A percentile compares a stretch with the other conserved stretches of the same genome.
These are phyloP conservation scores for Tricholoma saponaceum DNA, from an alignment of 768 basidiomycete genomes.

Conservation along the genomic window DNA sequence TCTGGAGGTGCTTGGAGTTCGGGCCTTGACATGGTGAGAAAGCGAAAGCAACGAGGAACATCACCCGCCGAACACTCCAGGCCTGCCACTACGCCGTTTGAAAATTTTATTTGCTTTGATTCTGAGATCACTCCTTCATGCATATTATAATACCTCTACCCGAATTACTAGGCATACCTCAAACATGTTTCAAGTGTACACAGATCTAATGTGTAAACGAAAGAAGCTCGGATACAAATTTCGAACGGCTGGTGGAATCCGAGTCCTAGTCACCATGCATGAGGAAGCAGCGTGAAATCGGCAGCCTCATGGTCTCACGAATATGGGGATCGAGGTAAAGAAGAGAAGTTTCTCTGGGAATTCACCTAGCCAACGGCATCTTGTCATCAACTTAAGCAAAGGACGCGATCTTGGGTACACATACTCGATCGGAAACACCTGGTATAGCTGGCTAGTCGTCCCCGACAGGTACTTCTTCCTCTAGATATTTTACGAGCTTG, in stretches of 20 bases:
- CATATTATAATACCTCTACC: too few relatives aligned
- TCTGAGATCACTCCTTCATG: neutral
- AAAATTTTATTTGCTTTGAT: neutral
- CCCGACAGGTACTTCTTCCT: conserved; percentile 92
- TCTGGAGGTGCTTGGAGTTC: conserved; percentile 88
- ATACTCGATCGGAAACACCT: neutral
- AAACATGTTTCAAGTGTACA: neutral
- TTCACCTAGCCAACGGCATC: neutral
- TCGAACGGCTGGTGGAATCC: neutral
- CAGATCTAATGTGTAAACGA: neutral
- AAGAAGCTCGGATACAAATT: neutral
- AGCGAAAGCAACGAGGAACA: neutral
- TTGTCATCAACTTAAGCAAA: neutral
- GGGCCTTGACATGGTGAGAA: conserved; percentile 70
- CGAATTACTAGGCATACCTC: neutral
- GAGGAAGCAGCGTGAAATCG: neutral
- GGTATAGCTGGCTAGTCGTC: conserved; percentile 67
- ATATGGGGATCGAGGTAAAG: neutral
- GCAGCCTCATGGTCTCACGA: neutral
- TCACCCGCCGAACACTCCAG: too few relatives aligned
- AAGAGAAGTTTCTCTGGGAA: neutral
- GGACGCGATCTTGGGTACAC: neutral
- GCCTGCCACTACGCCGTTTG: too few relatives aligned
- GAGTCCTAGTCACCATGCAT: neutral
- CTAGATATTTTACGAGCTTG: conserved; percentile 83